Base-by-base conservation (phyloP, 331 rosid species). In the Prunus yedoensis region DNA sequence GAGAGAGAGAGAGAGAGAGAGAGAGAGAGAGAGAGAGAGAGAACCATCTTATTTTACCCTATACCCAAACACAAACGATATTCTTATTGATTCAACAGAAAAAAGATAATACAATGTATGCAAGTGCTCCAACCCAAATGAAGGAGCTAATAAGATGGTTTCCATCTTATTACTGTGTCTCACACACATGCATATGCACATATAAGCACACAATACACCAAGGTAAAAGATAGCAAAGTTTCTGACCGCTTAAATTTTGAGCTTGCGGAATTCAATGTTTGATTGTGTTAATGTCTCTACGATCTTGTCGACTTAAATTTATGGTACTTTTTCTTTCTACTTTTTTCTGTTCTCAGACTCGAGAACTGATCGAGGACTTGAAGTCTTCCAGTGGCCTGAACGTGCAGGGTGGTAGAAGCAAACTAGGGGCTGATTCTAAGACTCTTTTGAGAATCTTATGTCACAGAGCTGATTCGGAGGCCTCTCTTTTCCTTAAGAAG, bases 401-500 rank as follows among this genome's bases (percentile, higher is more conserved):
- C 76, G 79, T 81, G 77, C 93, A 83, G 79, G 91, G 92, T 57
- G 79, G 91, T 51, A 85, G 85, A 90, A 84, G 96, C 84, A 92
- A 78, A 83, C 85, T 93, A 15, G 99, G 99, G 79, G 85, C 96
- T 76, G 97, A 95, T 85, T 83, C 96, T 18, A 89, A 92, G 83
- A 95, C 99, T 9, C 76, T 92, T 20, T 56, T 95, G 76, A 89
- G 99, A 89, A 80, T 92, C 82, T 77, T 95, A 38, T 92, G 97
- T 78, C 99, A 95, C 60, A 86, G 99, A 77, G 79, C 85, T 75
- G 97, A 92, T 76, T 80, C 97, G 27, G 99, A 90, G 74, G 99
- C 99, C 66, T 90, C 97, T 49, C 97, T 86, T 38, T 95, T 95
- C 80, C 87, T 95, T 51, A 95, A 92, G 92, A 95, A 92, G 84